These are phyloP conservation scores for Fusarium floridanum DNA, from an alignment of 2,329 filamentous ascomycete species.

Conservation along the genomic window DNA sequence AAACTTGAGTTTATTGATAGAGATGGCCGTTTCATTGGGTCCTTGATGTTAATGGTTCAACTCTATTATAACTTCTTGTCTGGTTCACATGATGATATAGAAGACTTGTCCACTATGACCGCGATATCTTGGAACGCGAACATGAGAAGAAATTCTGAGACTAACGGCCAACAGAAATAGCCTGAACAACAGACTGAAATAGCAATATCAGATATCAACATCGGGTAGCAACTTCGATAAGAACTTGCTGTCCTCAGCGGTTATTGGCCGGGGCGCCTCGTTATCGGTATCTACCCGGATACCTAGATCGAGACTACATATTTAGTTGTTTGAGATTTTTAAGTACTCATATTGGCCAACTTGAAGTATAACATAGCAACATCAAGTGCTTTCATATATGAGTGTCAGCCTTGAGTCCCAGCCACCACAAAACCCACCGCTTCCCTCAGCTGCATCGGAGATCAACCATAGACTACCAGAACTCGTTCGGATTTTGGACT, in stretches of 20 bases:
- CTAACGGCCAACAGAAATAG: background rate
- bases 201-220: background rate
- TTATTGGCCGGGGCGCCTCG: background rate
- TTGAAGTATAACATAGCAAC: background rate
- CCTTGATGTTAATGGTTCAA: background rate
- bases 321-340: background rate
- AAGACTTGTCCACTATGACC: background rate
- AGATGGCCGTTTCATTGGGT: background rate
- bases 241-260: background rate
- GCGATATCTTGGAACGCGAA: background rate
- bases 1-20: background rate
- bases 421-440: background rate
- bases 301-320: background rate
- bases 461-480: background rate
- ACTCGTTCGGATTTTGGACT: background rate
- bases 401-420: background rate
- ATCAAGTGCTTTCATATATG: background rate
- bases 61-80: background rate
- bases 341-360: background rate
- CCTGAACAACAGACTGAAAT: background rate
- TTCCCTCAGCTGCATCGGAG: background rate
- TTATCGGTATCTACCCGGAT: background rate
- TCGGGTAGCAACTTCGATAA: background rate
- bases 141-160: background rate
- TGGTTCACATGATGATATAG: background rate